phyloP scores from a whole-genome alignment of 1,284 basidiomycete species.

The Meripilus lineatus region DNA sequence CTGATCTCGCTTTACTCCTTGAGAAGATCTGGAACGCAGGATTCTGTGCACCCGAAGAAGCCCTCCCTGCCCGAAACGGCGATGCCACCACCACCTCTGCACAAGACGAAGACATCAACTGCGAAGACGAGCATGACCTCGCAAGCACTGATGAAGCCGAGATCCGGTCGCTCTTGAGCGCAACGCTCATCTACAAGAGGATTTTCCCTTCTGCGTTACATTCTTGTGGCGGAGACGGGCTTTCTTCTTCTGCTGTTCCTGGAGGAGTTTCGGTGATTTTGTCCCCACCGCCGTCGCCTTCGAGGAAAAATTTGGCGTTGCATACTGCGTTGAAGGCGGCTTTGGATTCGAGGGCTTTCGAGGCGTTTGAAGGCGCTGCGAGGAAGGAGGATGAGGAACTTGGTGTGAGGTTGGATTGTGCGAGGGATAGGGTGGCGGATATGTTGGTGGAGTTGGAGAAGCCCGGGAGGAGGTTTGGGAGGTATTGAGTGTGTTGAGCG shows the following conservation, averaged over 20 bases:
- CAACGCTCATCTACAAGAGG: conserved; percentile 50
- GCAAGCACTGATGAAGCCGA: conserved; percentile 33
- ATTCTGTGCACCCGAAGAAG: conserved; percentile 25
- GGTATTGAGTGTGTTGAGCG: neutral
- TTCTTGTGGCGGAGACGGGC: conserved; percentile 14
- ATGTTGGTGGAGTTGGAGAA: conserved; percentile 43
- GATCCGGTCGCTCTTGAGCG: conserved; percentile 46
- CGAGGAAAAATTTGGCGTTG: conserved; percentile 34
- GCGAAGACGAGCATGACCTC: conserved; percentile 31
- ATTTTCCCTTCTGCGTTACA: conserved; percentile 47
- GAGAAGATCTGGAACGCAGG: conserved; percentile 47
- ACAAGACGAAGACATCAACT: conserved; percentile 17
- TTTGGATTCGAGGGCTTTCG: conserved; percentile 58
- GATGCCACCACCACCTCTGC: neutral
- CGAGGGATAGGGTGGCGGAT: conserved; percentile 64
- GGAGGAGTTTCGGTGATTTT: conserved; percentile 36
- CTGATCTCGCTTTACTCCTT: conserved; percentile 46
- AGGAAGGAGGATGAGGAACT: conserved; percentile 23
- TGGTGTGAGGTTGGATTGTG: conserved; percentile 49
- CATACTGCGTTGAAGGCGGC: conserved; percentile 41
- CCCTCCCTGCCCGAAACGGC: conserved; percentile 13
- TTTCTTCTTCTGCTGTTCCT: conserved; percentile 7
- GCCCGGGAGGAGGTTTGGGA: conserved; percentile 14
- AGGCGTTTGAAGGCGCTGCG: conserved; percentile 28
- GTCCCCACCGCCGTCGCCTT: conserved; percentile 56